Conservation (phyloP, 805 yeast species). For the Candida silvicultrix region DNA sequence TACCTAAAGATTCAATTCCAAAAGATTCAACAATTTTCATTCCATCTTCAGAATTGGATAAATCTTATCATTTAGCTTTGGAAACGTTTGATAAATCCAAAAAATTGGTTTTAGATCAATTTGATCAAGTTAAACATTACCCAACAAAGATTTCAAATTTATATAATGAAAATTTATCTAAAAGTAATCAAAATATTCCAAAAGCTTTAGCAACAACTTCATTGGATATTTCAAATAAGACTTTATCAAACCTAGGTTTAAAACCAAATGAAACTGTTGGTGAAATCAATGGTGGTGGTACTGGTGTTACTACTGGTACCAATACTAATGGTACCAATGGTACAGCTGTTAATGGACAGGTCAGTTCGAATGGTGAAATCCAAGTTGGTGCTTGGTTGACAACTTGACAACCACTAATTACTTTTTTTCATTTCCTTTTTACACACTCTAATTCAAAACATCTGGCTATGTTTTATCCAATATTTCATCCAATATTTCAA, state of each 20-base stretch:
- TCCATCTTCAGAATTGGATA: not conserved
- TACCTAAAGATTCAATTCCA: not conserved
- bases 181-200: not conserved
- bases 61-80: not conserved
- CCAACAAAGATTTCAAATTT: not conserved
- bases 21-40: not conserved
- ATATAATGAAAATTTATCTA: not conserved
- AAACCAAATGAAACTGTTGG: not conserved
- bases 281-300: not conserved
- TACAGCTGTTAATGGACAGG: not conserved
- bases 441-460: not conserved
- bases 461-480: not conserved
- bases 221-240: slow-evolving; percentile 1
- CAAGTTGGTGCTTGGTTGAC: slow-evolving; percentile 2
- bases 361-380: not conserved
- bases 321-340: not conserved
- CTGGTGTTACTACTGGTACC: not conserved
- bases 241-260: not conserved
- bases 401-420: too few species aligned
- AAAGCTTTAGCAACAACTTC: slow-evolving; percentile 1
- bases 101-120: not conserved
- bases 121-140: not conserved
- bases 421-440: not conserved
- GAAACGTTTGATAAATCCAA: not conserved
- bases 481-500: too few species aligned